Evolutionary conservation across 768 basidiomycete species (phyloP).

Genomic region (Termitomyces titanicus): DNA sequence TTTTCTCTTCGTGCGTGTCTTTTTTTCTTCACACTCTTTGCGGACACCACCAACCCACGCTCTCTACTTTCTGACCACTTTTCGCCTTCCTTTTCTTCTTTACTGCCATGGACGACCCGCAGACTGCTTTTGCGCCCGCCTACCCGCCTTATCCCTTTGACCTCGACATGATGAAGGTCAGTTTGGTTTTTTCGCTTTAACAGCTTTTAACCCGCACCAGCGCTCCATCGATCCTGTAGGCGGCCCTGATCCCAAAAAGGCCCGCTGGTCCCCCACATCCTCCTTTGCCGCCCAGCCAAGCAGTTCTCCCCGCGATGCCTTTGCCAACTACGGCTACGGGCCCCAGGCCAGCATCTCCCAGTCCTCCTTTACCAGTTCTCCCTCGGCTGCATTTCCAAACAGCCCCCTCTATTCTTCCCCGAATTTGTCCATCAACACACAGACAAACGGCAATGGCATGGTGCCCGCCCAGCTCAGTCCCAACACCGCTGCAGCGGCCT

Average conservation of each 20-base stretch:
- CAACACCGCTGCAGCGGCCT: constrained; percentile 50
- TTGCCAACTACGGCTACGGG: constrained; percentile 87
- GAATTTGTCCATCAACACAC: constrained; percentile 65
- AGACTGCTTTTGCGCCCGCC: constrained; percentile 64
- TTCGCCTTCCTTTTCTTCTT: constrained; percentile 35
- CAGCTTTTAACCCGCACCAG: constrained; percentile 32
- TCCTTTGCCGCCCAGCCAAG: constrained; percentile 34
- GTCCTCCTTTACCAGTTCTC: constrained; percentile 46
- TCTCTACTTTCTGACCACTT: constrained; percentile 49
- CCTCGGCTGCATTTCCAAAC: constrained; percentile 43
- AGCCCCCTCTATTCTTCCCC: constrained; percentile 74
- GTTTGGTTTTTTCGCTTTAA: constrained; percentile 13
- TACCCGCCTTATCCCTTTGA: constrained; percentile 75
- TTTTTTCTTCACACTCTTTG: constrained; percentile 27
- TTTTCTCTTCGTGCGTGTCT: constrained; percentile 28
- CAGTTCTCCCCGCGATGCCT: constrained; percentile 57
- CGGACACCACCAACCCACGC: constrained; percentile 31
- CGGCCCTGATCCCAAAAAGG: constrained; percentile 85
- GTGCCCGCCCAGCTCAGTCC: constrained; percentile 66
- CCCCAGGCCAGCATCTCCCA: constrained; percentile 66
- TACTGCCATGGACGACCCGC: constrained; percentile 66
- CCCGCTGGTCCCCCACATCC: constrained; percentile 80
- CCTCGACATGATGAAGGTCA: constrained; percentile 91
- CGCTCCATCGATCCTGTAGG: constrained; percentile 83
- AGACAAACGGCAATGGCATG: constrained; percentile 36